Evolutionary conservation across 768 basidiomycete species (phyloP), one percentile per base, ranked within the genome.

Genomic region (Crassisporium funariophilum): DNA sequence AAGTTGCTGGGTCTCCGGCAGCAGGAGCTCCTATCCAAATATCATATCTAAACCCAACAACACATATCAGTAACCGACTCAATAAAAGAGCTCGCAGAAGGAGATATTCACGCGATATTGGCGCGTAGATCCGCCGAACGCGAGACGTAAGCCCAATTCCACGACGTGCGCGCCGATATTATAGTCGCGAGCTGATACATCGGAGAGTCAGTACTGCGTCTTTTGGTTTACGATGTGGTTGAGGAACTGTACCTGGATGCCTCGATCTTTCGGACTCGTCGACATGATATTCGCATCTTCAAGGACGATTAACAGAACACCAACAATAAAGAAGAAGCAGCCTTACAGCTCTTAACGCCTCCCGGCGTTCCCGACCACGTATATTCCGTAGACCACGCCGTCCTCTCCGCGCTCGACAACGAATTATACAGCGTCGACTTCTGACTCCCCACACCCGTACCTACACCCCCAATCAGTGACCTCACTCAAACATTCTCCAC

Each of bases 261-360:
- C 80, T 56, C 74, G 74, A 25, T 72, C 73, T n/a, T n/a, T n/a
- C n/a, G n/a, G n/a, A 25, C 66, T 63, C 54, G 62, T 74, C 19
- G 74, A 72, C 27, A 68, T 54, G 2, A 81, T 67, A 50, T 81
- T 82, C 23, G 81, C 73, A 56, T 81, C 79, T 79, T 22, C 11
- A 11, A 7, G 5, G 29, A 20, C 7, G n/a, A n/a, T n/a, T n/a
- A n/a, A n/a, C n/a, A n/a, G n/a, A n/a, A n/a, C n/a, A n/a, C n/a
- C n/a, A n/a, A 6, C 22, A 42, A 4, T 1, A 15, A 4, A 25
- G 31, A 19, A 16, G 17, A 29, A 10, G 17, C 13, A 37, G 4
- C 59, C 75, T 45, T 43, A 81, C 79, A 82, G 64, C 75, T 78
- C 67, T 83, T 83, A 41, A 82, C 81, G 42, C 65, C 68, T 54